Percentiles rank a stretch among this genome's conserved stretches.
Conservation (phyloP, 2,329 filamentous ascomycete species). For the Diaporthe longicolla region DNA sequence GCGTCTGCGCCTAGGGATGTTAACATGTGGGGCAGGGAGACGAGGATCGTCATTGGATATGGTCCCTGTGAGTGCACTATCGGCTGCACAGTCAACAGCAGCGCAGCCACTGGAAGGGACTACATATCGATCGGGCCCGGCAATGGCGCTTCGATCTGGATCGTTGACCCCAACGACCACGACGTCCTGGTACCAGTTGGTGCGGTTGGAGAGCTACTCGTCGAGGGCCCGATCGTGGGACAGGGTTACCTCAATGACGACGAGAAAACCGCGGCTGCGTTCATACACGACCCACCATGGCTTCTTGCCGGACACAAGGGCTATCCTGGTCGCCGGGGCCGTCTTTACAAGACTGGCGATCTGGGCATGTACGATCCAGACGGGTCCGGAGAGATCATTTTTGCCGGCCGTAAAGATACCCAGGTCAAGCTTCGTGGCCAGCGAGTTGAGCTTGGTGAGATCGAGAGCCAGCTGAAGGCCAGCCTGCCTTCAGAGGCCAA, state of each 20-base stretch:
- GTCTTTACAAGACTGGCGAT: slow-evolving; percentile 64
- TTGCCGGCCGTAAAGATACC: slow-evolving; percentile 67
- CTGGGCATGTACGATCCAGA: slow-evolving; percentile 59
- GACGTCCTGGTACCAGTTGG: slow-evolving; percentile 50
- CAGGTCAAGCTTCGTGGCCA: slow-evolving; percentile 74
- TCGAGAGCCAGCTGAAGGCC: slow-evolving; percentile 57
- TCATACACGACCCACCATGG: slow-evolving; percentile 47
- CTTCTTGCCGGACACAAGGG: slow-evolving; percentile 51
- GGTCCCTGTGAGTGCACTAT: slow-evolving; percentile 69
- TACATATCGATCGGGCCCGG: slow-evolving; percentile 48
- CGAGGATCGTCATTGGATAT: slow-evolving; percentile 65
- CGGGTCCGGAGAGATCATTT: slow-evolving; percentile 55
- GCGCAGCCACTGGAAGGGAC: slow-evolving; percentile 45
- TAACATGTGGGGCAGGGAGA: slow-evolving; percentile 60
- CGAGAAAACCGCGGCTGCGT: slow-evolving; percentile 51
- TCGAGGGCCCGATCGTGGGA: slow-evolving; percentile 63
- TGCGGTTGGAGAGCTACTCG: slow-evolving; percentile 52
- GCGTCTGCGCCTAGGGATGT: slow-evolving; percentile 66
- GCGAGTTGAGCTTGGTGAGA: slow-evolving; percentile 67
- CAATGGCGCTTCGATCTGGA: slow-evolving; percentile 47
- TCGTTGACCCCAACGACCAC: slow-evolving; percentile 49
- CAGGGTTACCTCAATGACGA: slow-evolving; percentile 62
- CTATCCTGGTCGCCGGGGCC: slow-evolving; percentile 54
- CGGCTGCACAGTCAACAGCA: slow-evolving; percentile 49
- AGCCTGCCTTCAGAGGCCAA: slow-evolving; percentile 55